Conservation (phyloP, 495 filamentous ascomycete species). For the Rusavskia elegans region DNA sequence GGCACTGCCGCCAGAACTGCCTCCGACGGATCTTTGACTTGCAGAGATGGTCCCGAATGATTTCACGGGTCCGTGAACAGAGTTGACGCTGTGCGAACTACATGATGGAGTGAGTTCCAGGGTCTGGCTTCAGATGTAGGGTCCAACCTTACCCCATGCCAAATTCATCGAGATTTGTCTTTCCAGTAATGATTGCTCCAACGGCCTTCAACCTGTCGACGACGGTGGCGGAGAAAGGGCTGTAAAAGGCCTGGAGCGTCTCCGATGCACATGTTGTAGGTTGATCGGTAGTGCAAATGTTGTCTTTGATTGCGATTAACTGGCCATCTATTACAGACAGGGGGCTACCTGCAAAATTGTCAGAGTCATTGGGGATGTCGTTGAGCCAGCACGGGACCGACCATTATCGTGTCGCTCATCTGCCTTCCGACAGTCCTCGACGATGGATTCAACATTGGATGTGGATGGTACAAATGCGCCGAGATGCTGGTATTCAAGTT, state of each 20-base stretch:
- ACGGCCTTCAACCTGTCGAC: slow-evolving; percentile 46
- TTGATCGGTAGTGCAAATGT: slow-evolving; percentile 56
- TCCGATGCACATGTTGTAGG: slow-evolving; percentile 70
- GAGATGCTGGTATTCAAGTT: slow-evolving; percentile 21
- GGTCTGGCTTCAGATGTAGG: neutral
- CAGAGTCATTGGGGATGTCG: neutral
- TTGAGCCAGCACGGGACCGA: slow-evolving; percentile 5
- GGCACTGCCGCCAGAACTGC: slow-evolving; percentile 89
- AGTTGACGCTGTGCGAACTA: slow-evolving; percentile 62
- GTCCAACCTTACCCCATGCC: slow-evolving; percentile 57
- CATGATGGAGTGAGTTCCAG: neutral
- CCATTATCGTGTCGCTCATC: slow-evolving; percentile 25
- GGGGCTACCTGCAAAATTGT: neutral
- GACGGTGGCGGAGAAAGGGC: slow-evolving; percentile 77
- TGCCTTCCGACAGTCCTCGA: slow-evolving; percentile 22
- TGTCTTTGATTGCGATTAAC: slow-evolving; percentile 75
- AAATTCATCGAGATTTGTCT: slow-evolving; percentile 94
- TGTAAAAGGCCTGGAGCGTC: slow-evolving; percentile 51
- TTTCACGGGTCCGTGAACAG: slow-evolving; percentile 51
- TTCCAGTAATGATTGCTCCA: slow-evolving; percentile 54
- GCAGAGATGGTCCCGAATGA: slow-evolving; percentile 19
- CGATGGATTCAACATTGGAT: slow-evolving; percentile 18
- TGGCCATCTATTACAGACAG: slow-evolving; percentile 26
- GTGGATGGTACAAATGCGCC: slow-evolving; percentile 32
- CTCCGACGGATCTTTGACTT: slow-evolving; percentile 52